phyloP scores from a whole-genome alignment of 352 stramenopile species.

The Blastocystis sp. region DNA sequence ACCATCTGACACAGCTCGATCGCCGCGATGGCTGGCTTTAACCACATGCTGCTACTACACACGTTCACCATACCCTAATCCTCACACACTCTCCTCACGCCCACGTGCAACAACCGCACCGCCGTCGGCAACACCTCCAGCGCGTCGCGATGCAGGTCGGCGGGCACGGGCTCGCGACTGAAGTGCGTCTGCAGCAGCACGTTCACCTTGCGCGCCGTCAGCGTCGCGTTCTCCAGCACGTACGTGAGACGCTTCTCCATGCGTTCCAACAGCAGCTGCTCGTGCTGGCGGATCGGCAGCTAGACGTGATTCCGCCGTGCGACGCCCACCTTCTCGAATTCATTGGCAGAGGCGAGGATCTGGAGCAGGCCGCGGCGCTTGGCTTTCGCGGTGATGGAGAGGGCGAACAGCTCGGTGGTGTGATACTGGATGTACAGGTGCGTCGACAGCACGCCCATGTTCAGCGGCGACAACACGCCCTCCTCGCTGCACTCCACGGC shows the following conservation, averaged over 20 bases:
- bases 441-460: conserved; percentile 81
- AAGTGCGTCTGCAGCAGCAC: conserved; percentile 91
- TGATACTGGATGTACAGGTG: conserved; percentile 61
- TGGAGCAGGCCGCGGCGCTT: conserved; percentile 92
- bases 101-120: conserved; percentile 70
- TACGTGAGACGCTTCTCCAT: conserved; percentile 77
- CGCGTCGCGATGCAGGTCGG: conserved; percentile 82
- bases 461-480: conserved; percentile 84
- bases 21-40: conserved; percentile 92
- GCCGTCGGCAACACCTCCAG: conserved; percentile 71
- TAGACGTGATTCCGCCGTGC: conserved; percentile 74
- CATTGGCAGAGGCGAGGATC: conserved; percentile 92
- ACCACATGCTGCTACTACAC: conserved; percentile 95
- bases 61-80: conserved; percentile 94
- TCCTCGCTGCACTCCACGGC: conserved; percentile 75
- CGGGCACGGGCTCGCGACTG: conserved; percentile 84
- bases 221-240: conserved; percentile 11
- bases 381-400: conserved; percentile 75
- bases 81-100: conserved; percentile 39
- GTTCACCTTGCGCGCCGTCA: conserved; percentile 72
- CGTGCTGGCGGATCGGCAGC: conserved; percentile 72
- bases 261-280: conserved; percentile 88
- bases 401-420: conserved; percentile 69
- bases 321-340: conserved; percentile 78
- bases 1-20: conserved; percentile 90